Base-by-base conservation (phyloP, 148 eudicot species). In the Dianthus caryophyllus region DNA sequence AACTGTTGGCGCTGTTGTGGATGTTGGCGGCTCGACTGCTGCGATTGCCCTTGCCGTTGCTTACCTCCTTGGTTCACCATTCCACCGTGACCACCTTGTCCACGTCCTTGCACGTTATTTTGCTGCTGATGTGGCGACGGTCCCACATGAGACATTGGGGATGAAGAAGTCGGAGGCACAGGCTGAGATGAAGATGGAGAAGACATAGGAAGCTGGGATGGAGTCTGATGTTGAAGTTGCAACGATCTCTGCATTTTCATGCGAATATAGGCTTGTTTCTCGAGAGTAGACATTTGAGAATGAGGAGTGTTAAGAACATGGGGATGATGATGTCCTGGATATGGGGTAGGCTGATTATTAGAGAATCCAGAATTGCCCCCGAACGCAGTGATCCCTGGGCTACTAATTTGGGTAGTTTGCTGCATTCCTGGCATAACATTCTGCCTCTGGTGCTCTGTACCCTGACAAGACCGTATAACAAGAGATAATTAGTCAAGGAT, bases 401-500 rank as follows among this genome's bases (percentile, higher is more conserved):
- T 80, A 65, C 61, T 80, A 53, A 79, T 81, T 65, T 79, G 87
- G 14, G 84, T 66, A 36, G 48, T 82, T 66, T 83, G 86, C 71
- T 80, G 88, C 75, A 73, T 73, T 72, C 83, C 94, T 61, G 90
- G 75, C 62, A 70, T 65, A 73, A 76, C 65, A 72, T 78, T 80
- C 70, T 82, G 90, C 79, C 92, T 80, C 50, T 83, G 91, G 73
- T 88, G 84, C 68, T 89, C 95, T 20, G 76, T 69, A 81, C 69
- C 83, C 77, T 82, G 88, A 64, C 80, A 78, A 67, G 92, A 80
- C 92, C 88, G 64, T 24, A 71, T 26, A 30, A 66, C 50, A 75
- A 69, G 62, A 66, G 24, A 10, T 36, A 48, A 41, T 50, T 65
- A 27, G 31, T 27, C 21, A 56, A 31, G 43, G 22, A 36, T 62